These are phyloP conservation scores for Hansenula sp. DNA, from an alignment of 1,139 yeast species.

Conservation along the genomic window DNA sequence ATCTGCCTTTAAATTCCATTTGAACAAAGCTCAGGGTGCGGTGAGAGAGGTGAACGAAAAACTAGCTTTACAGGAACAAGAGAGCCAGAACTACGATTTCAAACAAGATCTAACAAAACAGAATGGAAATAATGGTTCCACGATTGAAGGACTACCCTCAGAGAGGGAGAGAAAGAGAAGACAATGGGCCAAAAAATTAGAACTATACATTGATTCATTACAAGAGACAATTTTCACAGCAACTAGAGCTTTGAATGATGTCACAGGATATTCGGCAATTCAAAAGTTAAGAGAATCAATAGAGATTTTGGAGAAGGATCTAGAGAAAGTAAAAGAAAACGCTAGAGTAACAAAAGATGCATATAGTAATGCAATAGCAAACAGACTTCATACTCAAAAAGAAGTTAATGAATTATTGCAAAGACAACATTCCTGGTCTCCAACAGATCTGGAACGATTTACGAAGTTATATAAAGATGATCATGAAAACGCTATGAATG, in stretches of 20 bases:
- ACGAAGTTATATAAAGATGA: constrained; percentile 79
- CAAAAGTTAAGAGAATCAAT: constrained; percentile 66
- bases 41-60: constrained; percentile 31
- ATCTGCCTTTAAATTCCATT: constrained; percentile 20
- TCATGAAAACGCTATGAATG: constrained; percentile 67
- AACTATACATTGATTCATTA: constrained; percentile 53
- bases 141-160: constrained; percentile 35
- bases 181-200: constrained; percentile 52
- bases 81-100: constrained; percentile 24
- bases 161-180: constrained; percentile 36
- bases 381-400: constrained; percentile 69
- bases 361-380: constrained; percentile 61
- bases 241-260: constrained; percentile 75
- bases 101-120: constrained; percentile 27
- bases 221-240: constrained; percentile 67
- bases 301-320: constrained; percentile 42
- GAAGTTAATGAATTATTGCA: constrained; percentile 87
- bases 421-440: constrained; percentile 77
- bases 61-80: constrained; percentile 29
- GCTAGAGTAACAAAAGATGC: constrained; percentile 46
- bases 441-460: constrained; percentile 75
- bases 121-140: constrained; percentile 9
- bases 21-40: constrained; percentile 27
- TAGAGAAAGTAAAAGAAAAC: constrained; percentile 43
- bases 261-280: constrained; percentile 86